Base-by-base conservation (phyloP, 306 rosid genomes). In the Morella rubra region DNA sequence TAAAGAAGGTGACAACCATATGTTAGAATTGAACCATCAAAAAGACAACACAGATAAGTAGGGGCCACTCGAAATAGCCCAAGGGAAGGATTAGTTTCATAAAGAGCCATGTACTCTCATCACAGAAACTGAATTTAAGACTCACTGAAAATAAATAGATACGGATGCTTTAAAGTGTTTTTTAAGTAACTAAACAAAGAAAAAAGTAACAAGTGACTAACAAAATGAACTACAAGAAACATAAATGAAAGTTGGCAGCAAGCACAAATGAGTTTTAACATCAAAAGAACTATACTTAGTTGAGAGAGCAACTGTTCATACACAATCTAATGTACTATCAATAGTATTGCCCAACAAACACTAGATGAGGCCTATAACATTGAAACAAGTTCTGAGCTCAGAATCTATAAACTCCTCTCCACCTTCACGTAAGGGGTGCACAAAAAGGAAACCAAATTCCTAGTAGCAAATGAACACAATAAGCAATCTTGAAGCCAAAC, bases 401-500 rank as follows among this genome's bases (percentile, higher is more conserved):
- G 47, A 41, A 65, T 65, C 32, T n/a, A 41, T 27, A 42, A 65
- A 32, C 37, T 32, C 37, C 37, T 3, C 37, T 32, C 37, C 37
- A 3, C 37, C 37, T 32, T 32, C 37, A 32, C 37, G 37, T 2
- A 32, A 32, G 37, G 37, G 37, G 37, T 32, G 24, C 15, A 4
- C 12, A 27, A 37, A 32, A 24, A 65, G 49, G 50, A 42, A 19
- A 65, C 13, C 16, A 41, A 64, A 8, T 64, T 64, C 41, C 20
- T 6, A 37, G 46, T 42, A 27, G 32, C 3, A 65, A 51, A 64
- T 9, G 12, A 20, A 44, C 41, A 50, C 19, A 73, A 56, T 13
- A 27, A 58, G 22, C 71, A 56, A 81, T 69, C 40, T 45, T 40
- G 56, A 44, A 47, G 41, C 46, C 47, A 77, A 67, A n/a, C 47